Percentiles rank a stretch among this genome's conserved stretches.
phyloP scores from a whole-genome alignment of 2,329 filamentous ascomycete genomes.

The Penicillium sp. region DNA sequence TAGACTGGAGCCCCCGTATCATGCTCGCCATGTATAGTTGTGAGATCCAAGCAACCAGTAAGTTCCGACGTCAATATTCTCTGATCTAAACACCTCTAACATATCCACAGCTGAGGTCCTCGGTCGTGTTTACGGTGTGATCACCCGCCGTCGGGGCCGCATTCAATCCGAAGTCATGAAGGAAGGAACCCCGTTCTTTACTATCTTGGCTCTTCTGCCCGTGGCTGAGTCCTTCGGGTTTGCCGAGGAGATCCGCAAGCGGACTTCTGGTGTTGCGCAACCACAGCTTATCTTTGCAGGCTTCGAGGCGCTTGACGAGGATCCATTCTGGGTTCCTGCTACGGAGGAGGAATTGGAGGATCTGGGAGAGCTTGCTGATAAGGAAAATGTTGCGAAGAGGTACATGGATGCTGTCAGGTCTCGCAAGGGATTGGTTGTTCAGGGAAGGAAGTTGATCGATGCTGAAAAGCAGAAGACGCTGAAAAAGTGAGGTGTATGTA shows the following conservation, averaged over 20 bases:
- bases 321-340: constrained; percentile 96
- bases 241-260: constrained; percentile 92
- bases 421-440: constrained; percentile 85
- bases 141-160: constrained; percentile 87
- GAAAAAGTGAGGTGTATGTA: constrained; percentile 53
- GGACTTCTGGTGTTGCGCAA: constrained; percentile 84
- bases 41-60: constrained; percentile 92
- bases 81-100: background rate
- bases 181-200: constrained; percentile 95
- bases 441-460: constrained; percentile 72
- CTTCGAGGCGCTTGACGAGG: constrained; percentile 89
- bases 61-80: constrained; percentile 34
- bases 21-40: constrained; percentile 97
- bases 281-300: constrained; percentile 93
- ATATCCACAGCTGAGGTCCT: constrained; percentile 73
- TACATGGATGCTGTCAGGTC: constrained; percentile 89
- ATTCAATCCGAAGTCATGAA: constrained; percentile 91
- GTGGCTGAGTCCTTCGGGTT: constrained; percentile 97
- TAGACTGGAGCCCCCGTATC: constrained; percentile 95
- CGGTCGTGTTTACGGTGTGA: constrained; percentile 92
- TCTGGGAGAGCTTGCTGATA: constrained; percentile 87
- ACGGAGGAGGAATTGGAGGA: constrained; percentile 97
- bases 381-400: constrained; percentile 91
- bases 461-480: constrained; percentile 88
- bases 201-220: constrained; percentile 82